Evolutionary conservation across 1,139 yeast species (phyloP).

Genomic region (Lodderomyces beijingensis): DNA sequence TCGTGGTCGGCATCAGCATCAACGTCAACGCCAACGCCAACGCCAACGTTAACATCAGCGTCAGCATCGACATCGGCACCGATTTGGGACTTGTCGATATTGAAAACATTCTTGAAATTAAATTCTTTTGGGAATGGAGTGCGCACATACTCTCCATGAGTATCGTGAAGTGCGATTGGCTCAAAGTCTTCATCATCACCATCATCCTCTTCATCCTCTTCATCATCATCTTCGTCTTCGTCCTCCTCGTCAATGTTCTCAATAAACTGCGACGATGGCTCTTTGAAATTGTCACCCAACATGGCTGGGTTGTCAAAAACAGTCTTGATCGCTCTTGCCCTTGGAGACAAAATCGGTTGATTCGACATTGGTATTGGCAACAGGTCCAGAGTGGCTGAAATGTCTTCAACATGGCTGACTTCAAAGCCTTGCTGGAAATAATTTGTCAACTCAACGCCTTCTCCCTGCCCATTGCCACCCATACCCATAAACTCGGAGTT

Average conservation of each 20-base stretch:
- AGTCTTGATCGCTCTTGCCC: constrained; percentile 43
- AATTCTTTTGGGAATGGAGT: constrained; percentile 30
- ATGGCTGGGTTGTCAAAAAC: constrained; percentile 47
- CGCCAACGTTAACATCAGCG: constrained; percentile 17
- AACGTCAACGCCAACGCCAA: constrained; percentile 12
- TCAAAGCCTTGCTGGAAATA: constrained; percentile 11
- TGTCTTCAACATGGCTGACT: constrained; percentile 12
- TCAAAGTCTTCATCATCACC: constrained; percentile 5
- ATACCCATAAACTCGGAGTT: not conserved
- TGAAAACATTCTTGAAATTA: constrained; percentile 34
- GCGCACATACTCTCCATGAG: constrained; percentile 8
- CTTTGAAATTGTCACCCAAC: constrained; percentile 15
- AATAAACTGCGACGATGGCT: constrained; percentile 19
- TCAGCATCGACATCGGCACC: constrained; percentile 14
- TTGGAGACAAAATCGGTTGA: constrained; percentile 27
- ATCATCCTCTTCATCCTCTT: constrained; percentile 9
- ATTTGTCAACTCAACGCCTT: constrained; percentile 6
- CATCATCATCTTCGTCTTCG: constrained; percentile 10
- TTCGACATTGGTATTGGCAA: constrained; percentile 9
- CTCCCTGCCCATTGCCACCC: constrained; percentile 1
- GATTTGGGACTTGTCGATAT: constrained; percentile 16
- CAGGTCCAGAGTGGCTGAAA: constrained; percentile 8
- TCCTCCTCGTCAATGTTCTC: constrained; percentile 20
- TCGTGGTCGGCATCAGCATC: constrained; percentile 18
- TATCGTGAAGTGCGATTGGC: constrained; percentile 1